Evolutionary conservation across 345 rosid species (phyloP).

Genomic region (Capsella bursapastoris): DNA sequence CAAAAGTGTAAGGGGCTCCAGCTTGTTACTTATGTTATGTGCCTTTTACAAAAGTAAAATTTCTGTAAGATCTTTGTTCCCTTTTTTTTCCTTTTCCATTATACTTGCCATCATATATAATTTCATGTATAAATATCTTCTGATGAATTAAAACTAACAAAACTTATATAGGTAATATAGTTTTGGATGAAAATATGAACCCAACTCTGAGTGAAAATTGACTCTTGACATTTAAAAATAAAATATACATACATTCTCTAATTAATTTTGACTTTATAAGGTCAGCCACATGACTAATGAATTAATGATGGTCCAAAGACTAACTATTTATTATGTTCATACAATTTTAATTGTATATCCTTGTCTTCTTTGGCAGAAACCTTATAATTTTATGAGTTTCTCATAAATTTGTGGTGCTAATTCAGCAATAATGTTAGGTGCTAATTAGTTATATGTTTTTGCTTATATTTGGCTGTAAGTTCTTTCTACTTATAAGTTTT

Average conservation of each 20-base stretch:
- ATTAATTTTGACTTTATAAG: constrained; percentile 21
- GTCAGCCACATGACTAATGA: constrained; percentile 20
- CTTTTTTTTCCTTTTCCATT: constrained; percentile 31
- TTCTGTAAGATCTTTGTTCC: constrained; percentile 45
- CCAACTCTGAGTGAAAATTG: constrained; percentile 1
- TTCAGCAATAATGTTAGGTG: too few species aligned
- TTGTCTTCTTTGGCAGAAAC: constrained; percentile 8
- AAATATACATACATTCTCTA: constrained; percentile 10
- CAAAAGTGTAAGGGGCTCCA: constrained; percentile 48
- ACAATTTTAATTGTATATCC: constrained; percentile 12
- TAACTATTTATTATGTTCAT: not conserved
- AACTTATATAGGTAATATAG: too few species aligned
- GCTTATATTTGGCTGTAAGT: too few species aligned
- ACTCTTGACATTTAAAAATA: not conserved
- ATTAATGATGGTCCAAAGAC: constrained; percentile 15
- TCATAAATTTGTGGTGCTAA: not conserved
- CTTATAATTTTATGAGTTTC: not conserved
- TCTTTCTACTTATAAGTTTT: too few species aligned
- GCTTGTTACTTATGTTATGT: constrained; percentile 45
- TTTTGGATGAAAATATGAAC: not conserved
- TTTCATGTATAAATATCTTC: constrained; percentile 9
- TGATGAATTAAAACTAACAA: not conserved
- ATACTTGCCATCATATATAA: constrained; percentile 5
- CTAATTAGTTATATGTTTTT: too few species aligned
- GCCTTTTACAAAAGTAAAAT: constrained; percentile 45